These are phyloP conservation scores for Coemansia sp. DNA, from an alignment of 192 early-diverging fungal species.

Conservation along the genomic window DNA sequence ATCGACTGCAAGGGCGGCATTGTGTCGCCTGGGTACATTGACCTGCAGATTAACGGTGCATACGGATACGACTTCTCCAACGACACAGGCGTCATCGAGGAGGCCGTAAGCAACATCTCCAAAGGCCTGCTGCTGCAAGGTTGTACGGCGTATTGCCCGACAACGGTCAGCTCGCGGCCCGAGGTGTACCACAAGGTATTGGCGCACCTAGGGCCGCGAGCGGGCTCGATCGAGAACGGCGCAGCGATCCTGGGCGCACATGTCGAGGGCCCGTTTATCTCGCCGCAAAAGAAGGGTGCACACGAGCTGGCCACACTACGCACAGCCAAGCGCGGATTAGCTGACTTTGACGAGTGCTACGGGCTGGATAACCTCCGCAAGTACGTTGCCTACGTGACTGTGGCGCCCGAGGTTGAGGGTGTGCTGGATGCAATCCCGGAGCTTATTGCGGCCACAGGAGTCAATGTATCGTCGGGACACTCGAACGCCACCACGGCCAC, in stretches of 20 bases:
- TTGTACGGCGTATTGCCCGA: slow-evolving; percentile 78
- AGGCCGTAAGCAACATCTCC: slow-evolving; percentile 63
- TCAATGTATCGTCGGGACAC: slow-evolving; percentile 67
- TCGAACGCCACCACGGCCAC: slow-evolving; percentile 61
- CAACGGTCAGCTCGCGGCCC: slow-evolving; percentile 67
- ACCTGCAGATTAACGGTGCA: slow-evolving; percentile 78
- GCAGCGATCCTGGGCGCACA: slow-evolving; percentile 71
- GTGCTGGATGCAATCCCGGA: slow-evolving; percentile 61
- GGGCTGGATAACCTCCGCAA: slow-evolving; percentile 57
- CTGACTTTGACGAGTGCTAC: slow-evolving; percentile 66
- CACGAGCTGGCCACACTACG: slow-evolving; percentile 64
- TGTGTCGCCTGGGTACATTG: slow-evolving; percentile 75
- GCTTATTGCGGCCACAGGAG: slow-evolving; percentile 57
- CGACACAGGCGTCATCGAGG: slow-evolving; percentile 58
- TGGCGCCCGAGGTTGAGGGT: slow-evolving; percentile 76
- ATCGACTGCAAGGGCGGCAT: slow-evolving; percentile 71
- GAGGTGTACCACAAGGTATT: slow-evolving; percentile 69
- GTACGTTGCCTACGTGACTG: slow-evolving; percentile 67
- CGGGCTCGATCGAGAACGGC: slow-evolving; percentile 58
- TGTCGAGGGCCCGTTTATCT: slow-evolving; percentile 68
- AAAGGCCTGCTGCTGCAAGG: slow-evolving; percentile 72
- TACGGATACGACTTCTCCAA: slow-evolving; percentile 78
- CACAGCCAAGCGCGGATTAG: slow-evolving; percentile 57
- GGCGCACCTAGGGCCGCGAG: slow-evolving; percentile 55
- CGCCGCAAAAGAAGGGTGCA: slow-evolving; percentile 69